Evolutionary conservation across 2,329 filamentous ascomycete genomes (phyloP).

Genomic region (Penicillium sp.): DNA sequence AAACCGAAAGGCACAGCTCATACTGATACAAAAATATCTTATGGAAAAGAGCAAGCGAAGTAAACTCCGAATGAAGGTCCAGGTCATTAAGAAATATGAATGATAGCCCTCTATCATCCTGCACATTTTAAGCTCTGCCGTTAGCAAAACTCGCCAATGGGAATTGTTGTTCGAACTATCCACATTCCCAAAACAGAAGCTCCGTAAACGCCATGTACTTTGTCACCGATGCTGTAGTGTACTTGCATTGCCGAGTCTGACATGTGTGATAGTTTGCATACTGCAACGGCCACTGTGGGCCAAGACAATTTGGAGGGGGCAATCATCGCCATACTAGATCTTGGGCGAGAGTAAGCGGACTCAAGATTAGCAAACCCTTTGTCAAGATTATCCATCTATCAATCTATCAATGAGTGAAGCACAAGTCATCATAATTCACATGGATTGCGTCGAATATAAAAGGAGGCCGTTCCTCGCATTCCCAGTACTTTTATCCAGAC

Average conservation of each 20-base stretch:
- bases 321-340: neutral
- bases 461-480: neutral
- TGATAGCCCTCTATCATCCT: too few species aligned
- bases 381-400: constrained; percentile 15
- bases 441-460: constrained; percentile 9
- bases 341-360: constrained; percentile 1
- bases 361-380: constrained; percentile 16
- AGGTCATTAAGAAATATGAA: too few species aligned
- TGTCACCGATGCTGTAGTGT: neutral
- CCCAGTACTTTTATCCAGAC: neutral
- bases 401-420: neutral
- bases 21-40: too few species aligned
- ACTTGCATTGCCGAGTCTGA: neutral
- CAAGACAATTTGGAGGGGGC: constrained; percentile 3
- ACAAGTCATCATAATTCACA: neutral
- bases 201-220: too few species aligned
- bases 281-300: constrained; percentile 1
- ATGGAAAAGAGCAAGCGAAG: too few species aligned
- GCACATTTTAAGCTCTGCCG: too few species aligned
- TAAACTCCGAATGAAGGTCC: too few species aligned
- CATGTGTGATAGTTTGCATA: constrained; percentile 4
- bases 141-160: too few species aligned
- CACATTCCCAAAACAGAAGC: too few species aligned
- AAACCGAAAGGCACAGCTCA: too few species aligned
- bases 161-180: too few species aligned